Conservation (phyloP, 169 alveolate species). For the Eimeria maxima region DNA sequence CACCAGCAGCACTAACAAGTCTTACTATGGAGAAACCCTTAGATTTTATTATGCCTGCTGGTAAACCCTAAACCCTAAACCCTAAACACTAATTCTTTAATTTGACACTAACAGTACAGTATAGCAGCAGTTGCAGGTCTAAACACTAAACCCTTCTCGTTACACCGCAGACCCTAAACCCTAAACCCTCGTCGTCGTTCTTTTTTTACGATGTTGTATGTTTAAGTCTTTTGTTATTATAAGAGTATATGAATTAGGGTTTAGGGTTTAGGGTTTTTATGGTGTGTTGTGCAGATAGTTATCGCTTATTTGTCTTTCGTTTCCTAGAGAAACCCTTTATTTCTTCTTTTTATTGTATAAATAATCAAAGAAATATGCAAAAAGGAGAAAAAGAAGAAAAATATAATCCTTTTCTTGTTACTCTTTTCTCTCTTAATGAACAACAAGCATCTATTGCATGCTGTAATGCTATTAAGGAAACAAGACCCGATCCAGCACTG, state of each 20-base stretch:
- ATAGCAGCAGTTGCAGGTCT: too few relatives aligned
- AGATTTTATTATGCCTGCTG: not conserved
- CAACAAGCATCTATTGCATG: not conserved
- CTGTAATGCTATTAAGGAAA: not conserved
- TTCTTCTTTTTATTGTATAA: not conserved
- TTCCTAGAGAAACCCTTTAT: not conserved
- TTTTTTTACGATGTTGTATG: not conserved
- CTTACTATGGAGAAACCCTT: not conserved
- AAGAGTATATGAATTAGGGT: not conserved
- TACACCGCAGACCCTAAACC: too few relatives aligned
- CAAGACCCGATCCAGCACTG: constrained; percentile 3
- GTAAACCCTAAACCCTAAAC: constrained; percentile 56
- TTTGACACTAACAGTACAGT: too few relatives aligned
- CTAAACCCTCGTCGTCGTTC: too few relatives aligned
- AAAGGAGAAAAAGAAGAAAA: not conserved
- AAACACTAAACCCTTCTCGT: too few relatives aligned
- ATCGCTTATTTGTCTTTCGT: not conserved
- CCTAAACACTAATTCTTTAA: not conserved
- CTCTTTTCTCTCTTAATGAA: not conserved
- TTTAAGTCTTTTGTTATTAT: not conserved
- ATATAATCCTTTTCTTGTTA: constrained; percentile 11
- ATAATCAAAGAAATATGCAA: not conserved
- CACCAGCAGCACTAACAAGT: not conserved
- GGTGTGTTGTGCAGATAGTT: constrained; percentile 2
- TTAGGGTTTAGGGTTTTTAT: not conserved